Conservation (phyloP, 148 eudicot genomes). For the Mesembryanthemum crystallinum region DNA sequence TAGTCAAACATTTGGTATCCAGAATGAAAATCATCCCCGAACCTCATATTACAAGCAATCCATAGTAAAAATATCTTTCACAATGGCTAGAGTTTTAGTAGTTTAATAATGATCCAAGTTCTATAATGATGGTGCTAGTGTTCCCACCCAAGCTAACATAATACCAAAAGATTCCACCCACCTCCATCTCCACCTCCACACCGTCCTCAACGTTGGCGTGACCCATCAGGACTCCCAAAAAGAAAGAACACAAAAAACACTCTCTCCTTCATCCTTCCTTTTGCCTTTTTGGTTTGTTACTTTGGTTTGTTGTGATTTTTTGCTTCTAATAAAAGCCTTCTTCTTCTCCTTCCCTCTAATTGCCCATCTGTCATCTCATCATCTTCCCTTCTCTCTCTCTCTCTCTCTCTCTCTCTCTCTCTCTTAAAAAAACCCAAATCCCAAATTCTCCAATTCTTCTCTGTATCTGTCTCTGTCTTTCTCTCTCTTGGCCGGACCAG, state of each 20-base stretch:
- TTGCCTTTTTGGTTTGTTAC: not conserved
- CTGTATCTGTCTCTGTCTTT: not conserved
- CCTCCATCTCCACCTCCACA: not conserved
- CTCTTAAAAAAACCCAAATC: slow-evolving; percentile 4
- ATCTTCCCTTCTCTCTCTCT: not conserved
- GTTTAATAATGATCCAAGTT: too few relatives aligned
- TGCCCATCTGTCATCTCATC: slow-evolving; percentile 22
- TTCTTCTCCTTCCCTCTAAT: not conserved
- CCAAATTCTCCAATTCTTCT: not conserved
- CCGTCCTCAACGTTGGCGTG: not conserved
- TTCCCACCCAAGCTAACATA: too few relatives aligned
- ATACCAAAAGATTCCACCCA: too few relatives aligned
- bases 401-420: not conserved
- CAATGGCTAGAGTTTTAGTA: too few relatives aligned
- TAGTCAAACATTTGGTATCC: too few relatives aligned
- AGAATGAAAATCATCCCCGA: too few relatives aligned
- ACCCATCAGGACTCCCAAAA: not conserved
- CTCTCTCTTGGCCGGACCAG: slow-evolving; percentile 22
- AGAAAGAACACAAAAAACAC: too few relatives aligned
- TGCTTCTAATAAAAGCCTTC: slow-evolving; percentile 20
- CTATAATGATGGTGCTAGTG: too few relatives aligned
- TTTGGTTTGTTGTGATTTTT: not conserved
- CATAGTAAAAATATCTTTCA: too few relatives aligned
- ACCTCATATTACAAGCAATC: too few relatives aligned
- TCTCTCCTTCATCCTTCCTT: not conserved